Evolutionary conservation across 345 rosid genomes (phyloP).

Genomic region (Aurinia saxatilis): DNA sequence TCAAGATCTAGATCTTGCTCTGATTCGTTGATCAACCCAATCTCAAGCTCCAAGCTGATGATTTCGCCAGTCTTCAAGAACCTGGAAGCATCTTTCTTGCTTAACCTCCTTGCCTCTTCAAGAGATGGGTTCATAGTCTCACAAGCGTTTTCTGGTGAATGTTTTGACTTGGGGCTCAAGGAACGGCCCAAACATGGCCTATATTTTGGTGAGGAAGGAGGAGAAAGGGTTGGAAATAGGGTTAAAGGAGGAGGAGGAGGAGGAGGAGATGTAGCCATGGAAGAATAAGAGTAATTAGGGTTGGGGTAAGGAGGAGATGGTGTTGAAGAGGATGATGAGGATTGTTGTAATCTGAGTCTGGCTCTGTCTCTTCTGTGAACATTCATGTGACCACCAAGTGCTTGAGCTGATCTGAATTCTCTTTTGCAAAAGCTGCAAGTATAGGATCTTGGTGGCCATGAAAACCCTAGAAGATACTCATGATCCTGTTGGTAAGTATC

Average conservation of each 20-base stretch:
- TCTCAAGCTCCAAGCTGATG: constrained; percentile 60
- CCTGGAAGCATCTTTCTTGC: constrained; percentile 34
- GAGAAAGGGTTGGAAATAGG: constrained; percentile 37
- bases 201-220: constrained; percentile 18
- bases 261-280: constrained; percentile 33
- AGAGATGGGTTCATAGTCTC: constrained; percentile 8
- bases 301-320: constrained; percentile 58
- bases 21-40: constrained; percentile 44
- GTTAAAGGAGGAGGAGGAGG: constrained; percentile 34
- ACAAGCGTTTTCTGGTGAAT: constrained; percentile 16
- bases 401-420: constrained; percentile 94
- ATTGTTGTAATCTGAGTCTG: constrained; percentile 62
- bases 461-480: constrained; percentile 53
- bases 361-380: constrained; percentile 95
- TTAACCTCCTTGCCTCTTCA: constrained; percentile 20
- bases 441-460: constrained; percentile 98
- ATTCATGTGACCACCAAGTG: constrained; percentile 98
- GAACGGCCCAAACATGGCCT: constrained; percentile 18
- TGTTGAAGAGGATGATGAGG: constrained; percentile 47
- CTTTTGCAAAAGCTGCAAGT: constrained; percentile 91
- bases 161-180: constrained; percentile 23
- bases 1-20: constrained; percentile 78
- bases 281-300: constrained; percentile 45
- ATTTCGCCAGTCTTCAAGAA: constrained; percentile 34
- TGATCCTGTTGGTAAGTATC: constrained; percentile 26